Percentiles rank a stretch among this genome's conserved stretches.
These are phyloP conservation scores for Podosphaera fusca DNA, from an alignment of 2,329 filamentous ascomycete genomes.

Conservation along the genomic window DNA sequence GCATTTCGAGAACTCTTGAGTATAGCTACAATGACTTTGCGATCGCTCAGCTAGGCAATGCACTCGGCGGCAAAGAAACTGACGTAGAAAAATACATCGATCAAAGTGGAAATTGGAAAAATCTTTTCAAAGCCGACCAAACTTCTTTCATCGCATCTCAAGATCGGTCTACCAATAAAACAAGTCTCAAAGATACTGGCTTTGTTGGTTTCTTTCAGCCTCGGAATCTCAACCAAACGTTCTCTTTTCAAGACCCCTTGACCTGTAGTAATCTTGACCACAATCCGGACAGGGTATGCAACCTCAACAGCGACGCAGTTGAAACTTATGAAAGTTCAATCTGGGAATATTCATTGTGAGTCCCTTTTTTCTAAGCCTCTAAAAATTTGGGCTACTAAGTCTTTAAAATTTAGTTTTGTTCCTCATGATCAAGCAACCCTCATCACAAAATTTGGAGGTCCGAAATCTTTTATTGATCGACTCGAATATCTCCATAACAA, in stretches of 20 bases:
- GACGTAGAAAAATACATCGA: conserved; percentile 36
- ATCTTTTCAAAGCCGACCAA: conserved; percentile 35
- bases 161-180: conserved; percentile 22
- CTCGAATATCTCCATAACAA: conserved; percentile 40
- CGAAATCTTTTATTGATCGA: conserved; percentile 29
- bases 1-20: conserved; percentile 50
- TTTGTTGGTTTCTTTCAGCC: conserved; percentile 52
- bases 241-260: conserved; percentile 33
- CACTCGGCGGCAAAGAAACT: conserved; percentile 24
- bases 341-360: conserved; percentile 38
- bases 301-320: conserved; percentile 11
- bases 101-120: conserved; percentile 42
- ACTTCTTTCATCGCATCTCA: conserved; percentile 28
- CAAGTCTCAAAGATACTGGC: conserved; percentile 29
- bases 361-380: not conserved
- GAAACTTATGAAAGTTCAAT: conserved; percentile 53
- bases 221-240: conserved; percentile 38
- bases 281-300: conserved; percentile 10
- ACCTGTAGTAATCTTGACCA: conserved; percentile 26
- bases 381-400: not conserved
- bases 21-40: conserved; percentile 61
- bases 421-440: conserved; percentile 30
- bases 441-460: conserved; percentile 36
- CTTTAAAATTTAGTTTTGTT: conserved; percentile 15
- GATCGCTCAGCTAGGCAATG: conserved; percentile 37